A percentile compares a stretch with the other conserved stretches of the same genome.
Evolutionary conservation across 257 asterid species (phyloP).

Genomic region (Eustoma russellianum): DNA sequence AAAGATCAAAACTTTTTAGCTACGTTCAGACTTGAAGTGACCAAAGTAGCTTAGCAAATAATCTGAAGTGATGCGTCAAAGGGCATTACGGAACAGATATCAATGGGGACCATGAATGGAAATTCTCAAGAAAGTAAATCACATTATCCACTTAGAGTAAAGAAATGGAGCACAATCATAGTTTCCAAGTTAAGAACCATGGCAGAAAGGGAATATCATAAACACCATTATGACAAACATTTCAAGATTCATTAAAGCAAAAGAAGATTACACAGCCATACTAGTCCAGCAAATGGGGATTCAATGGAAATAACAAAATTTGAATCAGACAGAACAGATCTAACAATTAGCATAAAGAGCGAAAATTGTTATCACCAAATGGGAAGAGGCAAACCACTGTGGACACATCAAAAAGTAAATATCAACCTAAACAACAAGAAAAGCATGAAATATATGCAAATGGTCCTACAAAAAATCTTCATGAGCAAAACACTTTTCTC

Average conservation of each 20-base stretch:
- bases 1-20: no score
- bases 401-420: neutral
- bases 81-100: no score
- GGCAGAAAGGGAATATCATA: neutral
- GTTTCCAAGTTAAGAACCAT: neutral
- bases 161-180: neutral
- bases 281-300: neutral
- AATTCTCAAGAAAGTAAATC: neutral
- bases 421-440: neutral
- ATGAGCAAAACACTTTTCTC: no score
- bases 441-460: neutral
- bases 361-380: slow-evolving; percentile 7
- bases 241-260: neutral
- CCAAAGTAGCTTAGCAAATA: no score
- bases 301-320: neutral
- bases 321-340: neutral
- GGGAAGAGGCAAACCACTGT: neutral
- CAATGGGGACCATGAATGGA: no score
- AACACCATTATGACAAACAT: slow-evolving; percentile 7
- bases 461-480: neutral
- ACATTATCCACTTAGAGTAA: neutral
- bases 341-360: neutral
- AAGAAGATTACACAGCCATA: neutral
- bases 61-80: no score
- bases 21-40: no score